A percentile compares a stretch with the other conserved stretches of the same genome.
These are phyloP conservation scores for Melampsora allii-populina DNA, from an alignment of 1,284 basidiomycete species.

Conservation along the genomic window DNA sequence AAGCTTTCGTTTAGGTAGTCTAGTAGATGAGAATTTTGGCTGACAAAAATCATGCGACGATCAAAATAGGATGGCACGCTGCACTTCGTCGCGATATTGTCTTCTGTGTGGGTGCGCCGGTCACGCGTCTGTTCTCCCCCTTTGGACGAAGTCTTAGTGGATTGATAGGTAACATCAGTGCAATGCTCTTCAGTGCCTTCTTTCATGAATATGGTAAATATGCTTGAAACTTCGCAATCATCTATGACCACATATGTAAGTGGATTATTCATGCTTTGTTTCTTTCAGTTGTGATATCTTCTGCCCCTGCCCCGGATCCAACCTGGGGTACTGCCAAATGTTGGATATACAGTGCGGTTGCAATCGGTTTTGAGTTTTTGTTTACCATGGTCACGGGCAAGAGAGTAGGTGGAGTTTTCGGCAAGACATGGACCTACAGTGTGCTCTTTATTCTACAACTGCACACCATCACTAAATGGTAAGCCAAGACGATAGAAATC, in stretches of 20 bases:
- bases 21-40: background rate
- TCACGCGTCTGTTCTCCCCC: conserved; percentile 7
- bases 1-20: background rate
- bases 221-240: background rate
- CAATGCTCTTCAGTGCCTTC: conserved; percentile 41
- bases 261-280: background rate
- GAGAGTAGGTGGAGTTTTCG: conserved; percentile 2
- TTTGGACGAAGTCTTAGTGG: conserved; percentile 13
- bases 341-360: conserved; percentile 10
- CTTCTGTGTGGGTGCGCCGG: conserved; percentile 29
- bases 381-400: background rate
- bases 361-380: background rate
- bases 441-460: conserved; percentile 3
- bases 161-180: conserved; percentile 7
- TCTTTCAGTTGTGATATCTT: background rate
- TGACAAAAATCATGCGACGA: background rate
- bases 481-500: background rate
- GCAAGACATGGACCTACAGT: conserved; percentile 15
- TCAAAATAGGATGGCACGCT: conserved; percentile 37
- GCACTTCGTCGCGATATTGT: conserved; percentile 29
- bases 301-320: background rate
- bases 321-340: background rate
- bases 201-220: conserved; percentile 27
- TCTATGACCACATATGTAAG: background rate
- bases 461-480: conserved; percentile 20